phyloP scores from a whole-genome alignment of 257 asterid species.

The Ocimum tenuiflorum region DNA sequence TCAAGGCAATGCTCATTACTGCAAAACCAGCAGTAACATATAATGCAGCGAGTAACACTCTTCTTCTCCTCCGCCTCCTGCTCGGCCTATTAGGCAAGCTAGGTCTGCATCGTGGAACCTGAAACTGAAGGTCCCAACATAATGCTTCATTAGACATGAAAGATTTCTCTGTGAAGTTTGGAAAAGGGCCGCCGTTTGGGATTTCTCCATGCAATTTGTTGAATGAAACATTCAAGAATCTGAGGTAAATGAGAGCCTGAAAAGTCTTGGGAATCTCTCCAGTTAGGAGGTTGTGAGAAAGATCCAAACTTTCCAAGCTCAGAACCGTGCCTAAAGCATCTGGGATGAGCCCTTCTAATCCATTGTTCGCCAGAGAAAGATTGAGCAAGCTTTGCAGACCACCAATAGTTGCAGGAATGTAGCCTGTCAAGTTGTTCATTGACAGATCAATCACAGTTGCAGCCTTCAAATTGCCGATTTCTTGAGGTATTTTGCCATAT shows the following conservation, averaged over 20 bases:
- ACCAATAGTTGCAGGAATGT: not conserved
- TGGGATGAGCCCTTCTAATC: slow-evolving; percentile 10
- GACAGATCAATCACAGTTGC: slow-evolving; percentile 1
- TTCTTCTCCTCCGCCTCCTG: not conserved
- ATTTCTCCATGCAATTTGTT: slow-evolving; percentile 11
- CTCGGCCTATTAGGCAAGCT: not conserved
- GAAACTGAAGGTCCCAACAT: slow-evolving; percentile 14
- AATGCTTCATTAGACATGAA: slow-evolving; percentile 9
- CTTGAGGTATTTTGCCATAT: slow-evolving; percentile 1
- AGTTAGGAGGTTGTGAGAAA: slow-evolving; percentile 14
- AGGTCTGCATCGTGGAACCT: not conserved
- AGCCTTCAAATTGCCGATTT: slow-evolving; percentile 6
- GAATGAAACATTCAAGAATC: slow-evolving; percentile 1
- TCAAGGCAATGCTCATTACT: not conserved
- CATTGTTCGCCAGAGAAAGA: not conserved
- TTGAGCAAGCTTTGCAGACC: not conserved
- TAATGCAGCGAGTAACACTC: not conserved
- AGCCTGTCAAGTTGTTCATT: not conserved
- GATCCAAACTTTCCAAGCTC: slow-evolving; percentile 14
- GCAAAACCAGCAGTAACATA: not conserved
- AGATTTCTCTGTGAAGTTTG: slow-evolving; percentile 1
- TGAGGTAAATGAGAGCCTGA: slow-evolving; percentile 12
- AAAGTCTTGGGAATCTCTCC: slow-evolving; percentile 16
- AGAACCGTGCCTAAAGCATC: slow-evolving; percentile 2
- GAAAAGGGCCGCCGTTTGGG: slow-evolving; percentile 13